Percentiles rank a stretch among this genome's conserved stretches.
Conservation (phyloP, 2,329 filamentous ascomycete species). For the Pseudocercospora pini-densiflorae region DNA sequence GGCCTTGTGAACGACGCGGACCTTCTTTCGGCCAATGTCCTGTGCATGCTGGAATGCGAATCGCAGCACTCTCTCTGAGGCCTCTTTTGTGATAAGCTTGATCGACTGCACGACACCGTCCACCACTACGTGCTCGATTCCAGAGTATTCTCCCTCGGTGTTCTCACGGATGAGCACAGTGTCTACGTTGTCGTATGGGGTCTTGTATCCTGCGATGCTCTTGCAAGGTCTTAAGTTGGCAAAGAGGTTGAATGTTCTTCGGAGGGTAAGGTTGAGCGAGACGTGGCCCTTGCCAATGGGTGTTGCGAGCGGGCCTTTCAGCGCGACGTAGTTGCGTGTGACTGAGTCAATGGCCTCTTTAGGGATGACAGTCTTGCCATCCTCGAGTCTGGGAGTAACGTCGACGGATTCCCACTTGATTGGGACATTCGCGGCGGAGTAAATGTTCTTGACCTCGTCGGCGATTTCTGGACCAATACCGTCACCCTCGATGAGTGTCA, state of each 20-base stretch:
- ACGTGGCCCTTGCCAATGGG: conserved; percentile 99
- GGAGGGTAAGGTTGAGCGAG: conserved; percentile 97
- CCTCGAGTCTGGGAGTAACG: conserved; percentile 89
- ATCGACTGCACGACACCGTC: conserved; percentile 99
- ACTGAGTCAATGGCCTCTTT: conserved; percentile 93
- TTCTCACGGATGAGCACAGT: conserved; percentile 99
- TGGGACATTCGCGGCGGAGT: conserved; percentile 91
- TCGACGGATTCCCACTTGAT: conserved; percentile 98
- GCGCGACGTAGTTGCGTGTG: conserved; percentile 91
- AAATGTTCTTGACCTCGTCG: conserved; percentile 98
- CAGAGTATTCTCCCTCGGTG: conserved; percentile 99
- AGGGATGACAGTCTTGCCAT: conserved; percentile 95
- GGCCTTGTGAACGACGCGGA: conserved; percentile 98
- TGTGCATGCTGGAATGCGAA: conserved; percentile 99
- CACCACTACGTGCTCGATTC: conserved; percentile 97
- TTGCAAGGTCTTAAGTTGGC: conserved; percentile 98
- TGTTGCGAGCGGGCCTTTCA: conserved; percentile 98
- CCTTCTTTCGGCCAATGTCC: conserved; percentile 92
- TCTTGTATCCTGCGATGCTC: conserved; percentile 97
- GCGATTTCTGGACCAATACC: conserved; percentile 97
- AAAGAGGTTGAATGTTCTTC: conserved; percentile 99
- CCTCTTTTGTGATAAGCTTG: conserved; percentile 97
- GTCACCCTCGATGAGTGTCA: conserved; percentile 98
- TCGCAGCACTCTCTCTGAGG: conserved; percentile 91
- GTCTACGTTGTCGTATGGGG: conserved; percentile 95